Percentiles rank a stretch among this genome's conserved stretches.
These are phyloP conservation scores for Trametopsis cervina DNA, from an alignment of 768 basidiomycete genomes.

Conservation along the genomic window DNA sequence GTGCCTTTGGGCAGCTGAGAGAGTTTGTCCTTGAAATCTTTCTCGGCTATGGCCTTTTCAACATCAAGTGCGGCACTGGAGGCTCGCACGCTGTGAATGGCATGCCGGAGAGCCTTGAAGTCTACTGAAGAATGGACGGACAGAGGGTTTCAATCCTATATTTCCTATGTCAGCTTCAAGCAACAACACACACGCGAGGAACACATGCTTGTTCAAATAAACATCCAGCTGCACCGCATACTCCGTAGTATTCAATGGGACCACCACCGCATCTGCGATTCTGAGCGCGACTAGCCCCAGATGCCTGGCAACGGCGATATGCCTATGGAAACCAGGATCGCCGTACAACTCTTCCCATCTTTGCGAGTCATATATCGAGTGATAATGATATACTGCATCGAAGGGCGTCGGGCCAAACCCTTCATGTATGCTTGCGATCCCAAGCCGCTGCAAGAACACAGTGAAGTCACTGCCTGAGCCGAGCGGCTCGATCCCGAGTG, in stretches of 20 bases:
- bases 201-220: slow-evolving; percentile 44
- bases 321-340: slow-evolving; percentile 54
- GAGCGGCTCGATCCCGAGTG: slow-evolving; percentile 44
- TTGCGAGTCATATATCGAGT: slow-evolving; percentile 52
- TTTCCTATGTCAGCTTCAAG: not conserved
- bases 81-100: slow-evolving; percentile 17
- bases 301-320: slow-evolving; percentile 51
- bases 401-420: slow-evolving; percentile 30
- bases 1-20: slow-evolving; percentile 9
- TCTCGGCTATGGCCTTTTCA: slow-evolving; percentile 22
- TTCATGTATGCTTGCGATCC: slow-evolving; percentile 33
- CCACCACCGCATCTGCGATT: slow-evolving; percentile 44
- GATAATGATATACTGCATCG: slow-evolving; percentile 55
- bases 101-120: slow-evolving; percentile 18
- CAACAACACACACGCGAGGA: slow-evolving; percentile 24
- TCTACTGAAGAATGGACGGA: slow-evolving; percentile 6
- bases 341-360: slow-evolving; percentile 55
- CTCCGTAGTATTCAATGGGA: slow-evolving; percentile 66
- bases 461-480: slow-evolving; percentile 91
- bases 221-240: slow-evolving; percentile 47
- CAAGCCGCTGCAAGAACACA: slow-evolving; percentile 79
- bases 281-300: slow-evolving; percentile 49
- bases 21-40: slow-evolving; percentile 20
- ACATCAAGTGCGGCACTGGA: slow-evolving; percentile 20
- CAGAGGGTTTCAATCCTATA: not conserved